Evolutionary conservation across 352 stramenopile species (phyloP).

Genomic region (Phytophthora fragariaefolia): DNA sequence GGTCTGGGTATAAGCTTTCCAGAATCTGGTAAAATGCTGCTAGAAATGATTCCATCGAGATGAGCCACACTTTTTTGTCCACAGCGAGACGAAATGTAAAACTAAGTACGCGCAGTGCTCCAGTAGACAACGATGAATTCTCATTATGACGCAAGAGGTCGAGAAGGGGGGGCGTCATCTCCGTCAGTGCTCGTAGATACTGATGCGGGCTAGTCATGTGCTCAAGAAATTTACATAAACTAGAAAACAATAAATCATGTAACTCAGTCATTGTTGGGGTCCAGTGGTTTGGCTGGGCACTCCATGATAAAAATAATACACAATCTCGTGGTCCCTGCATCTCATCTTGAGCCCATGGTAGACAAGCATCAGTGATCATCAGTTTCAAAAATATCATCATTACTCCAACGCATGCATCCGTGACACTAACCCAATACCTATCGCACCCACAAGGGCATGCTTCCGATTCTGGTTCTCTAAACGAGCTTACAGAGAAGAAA

Average conservation of each 20-base stretch:
- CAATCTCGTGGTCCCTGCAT: conserved; percentile 31
- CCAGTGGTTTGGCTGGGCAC: background rate
- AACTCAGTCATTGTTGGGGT: conserved; percentile 9
- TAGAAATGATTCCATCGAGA: conserved; percentile 29
- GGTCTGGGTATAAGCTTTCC: conserved; percentile 16
- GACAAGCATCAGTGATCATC: conserved; percentile 22
- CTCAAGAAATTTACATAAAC: conserved; percentile 19
- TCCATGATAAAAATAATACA: conserved; percentile 26
- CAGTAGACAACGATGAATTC: conserved; percentile 12
- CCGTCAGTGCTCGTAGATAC: conserved; percentile 21
- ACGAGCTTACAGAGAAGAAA: conserved; percentile 17
- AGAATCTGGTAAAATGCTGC: conserved; percentile 25
- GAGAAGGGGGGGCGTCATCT: conserved; percentile 18
- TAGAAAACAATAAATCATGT: conserved; percentile 13
- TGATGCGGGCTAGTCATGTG: conserved; percentile 31
- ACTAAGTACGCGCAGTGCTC: conserved; percentile 26
- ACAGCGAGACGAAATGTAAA: conserved; percentile 27
- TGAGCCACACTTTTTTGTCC: conserved; percentile 31
- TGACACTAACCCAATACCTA: background rate
- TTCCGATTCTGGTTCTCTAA: conserved; percentile 9
- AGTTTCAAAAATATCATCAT: conserved; percentile 26
- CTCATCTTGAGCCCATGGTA: conserved; percentile 30
- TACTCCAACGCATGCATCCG: conserved; percentile 14
- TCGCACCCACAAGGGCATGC: conserved; percentile 21
- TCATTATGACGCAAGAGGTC: conserved; percentile 18